Percentiles rank a stretch among this genome's conserved stretches.
Evolutionary conservation across 768 basidiomycete genomes (phyloP).

Genomic region (Termitomyces bulborhizus): DNA sequence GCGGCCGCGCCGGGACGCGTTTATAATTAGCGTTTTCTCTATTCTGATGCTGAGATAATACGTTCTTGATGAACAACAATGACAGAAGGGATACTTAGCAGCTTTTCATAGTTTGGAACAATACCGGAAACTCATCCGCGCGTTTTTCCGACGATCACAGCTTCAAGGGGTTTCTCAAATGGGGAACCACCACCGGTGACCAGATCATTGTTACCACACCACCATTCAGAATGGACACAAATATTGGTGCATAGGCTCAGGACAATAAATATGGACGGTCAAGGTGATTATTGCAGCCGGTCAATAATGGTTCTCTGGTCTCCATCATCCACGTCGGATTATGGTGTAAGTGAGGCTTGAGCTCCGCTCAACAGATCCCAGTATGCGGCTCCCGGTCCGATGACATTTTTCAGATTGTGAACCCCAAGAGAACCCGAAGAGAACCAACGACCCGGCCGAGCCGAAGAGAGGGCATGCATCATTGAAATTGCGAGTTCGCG

Average conservation of each 20-base stretch:
- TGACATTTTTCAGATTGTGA: not conserved
- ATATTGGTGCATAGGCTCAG: not conserved
- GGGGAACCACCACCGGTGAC: no score
- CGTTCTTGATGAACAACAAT: no score
- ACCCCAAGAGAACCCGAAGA: no score
- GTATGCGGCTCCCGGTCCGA: not conserved
- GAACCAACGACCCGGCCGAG: not conserved
- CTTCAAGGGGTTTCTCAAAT: no score
- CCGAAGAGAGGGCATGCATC: not conserved
- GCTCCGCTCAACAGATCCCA: no score
- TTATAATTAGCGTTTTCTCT: no score
- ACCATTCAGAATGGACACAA: not conserved
- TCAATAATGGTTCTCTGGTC: not conserved
- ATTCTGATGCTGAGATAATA: not conserved
- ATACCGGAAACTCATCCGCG: no score
- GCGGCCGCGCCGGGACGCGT: no score
- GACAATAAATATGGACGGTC: not conserved
- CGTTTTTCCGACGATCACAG: no score
- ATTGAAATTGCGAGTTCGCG: not conserved
- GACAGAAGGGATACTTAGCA: no score
- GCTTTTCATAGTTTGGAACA: no score
- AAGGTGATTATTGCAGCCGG: not conserved
- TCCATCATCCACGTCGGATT: not conserved
- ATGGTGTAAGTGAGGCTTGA: not conserved
- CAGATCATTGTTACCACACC: no score